Evolutionary conservation across 2,329 filamentous ascomycete genomes (phyloP).

Genomic region (Magnaporthales sp.): DNA sequence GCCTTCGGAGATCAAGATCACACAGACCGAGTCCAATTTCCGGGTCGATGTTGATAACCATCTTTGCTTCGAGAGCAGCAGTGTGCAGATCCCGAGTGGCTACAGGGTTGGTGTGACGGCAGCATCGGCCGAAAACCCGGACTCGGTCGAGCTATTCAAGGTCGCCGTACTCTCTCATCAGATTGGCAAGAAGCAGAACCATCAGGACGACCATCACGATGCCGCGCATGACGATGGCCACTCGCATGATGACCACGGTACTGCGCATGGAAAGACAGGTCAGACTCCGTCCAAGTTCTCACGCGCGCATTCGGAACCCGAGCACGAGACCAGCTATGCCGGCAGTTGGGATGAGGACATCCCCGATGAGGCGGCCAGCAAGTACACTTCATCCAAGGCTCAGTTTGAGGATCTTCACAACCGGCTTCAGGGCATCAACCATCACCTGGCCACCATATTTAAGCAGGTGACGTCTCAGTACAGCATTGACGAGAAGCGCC

Average conservation of each 20-base stretch:
- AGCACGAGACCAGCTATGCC: slow-evolving; percentile 9
- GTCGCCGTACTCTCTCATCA: slow-evolving; percentile 61
- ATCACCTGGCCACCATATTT: slow-evolving; percentile 58
- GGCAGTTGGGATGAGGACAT: slow-evolving; percentile 31
- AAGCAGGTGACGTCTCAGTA: slow-evolving; percentile 43
- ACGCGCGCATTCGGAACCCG: slow-evolving; percentile 5
- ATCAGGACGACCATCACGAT: slow-evolving; percentile 24
- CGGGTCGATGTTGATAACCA: slow-evolving; percentile 73
- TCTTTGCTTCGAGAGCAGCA: slow-evolving; percentile 75
- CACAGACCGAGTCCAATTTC: slow-evolving; percentile 55
- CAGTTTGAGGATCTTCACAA: slow-evolving; percentile 83
- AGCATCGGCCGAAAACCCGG: slow-evolving; percentile 80
- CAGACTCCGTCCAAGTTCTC: slow-evolving; percentile 12
- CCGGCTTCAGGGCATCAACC: slow-evolving; percentile 65
- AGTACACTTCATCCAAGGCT: slow-evolving; percentile 37
- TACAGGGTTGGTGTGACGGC: slow-evolving; percentile 85
- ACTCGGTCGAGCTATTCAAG: slow-evolving; percentile 92
- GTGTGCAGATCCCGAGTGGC: slow-evolving; percentile 68
- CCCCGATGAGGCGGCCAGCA: slow-evolving; percentile 38
- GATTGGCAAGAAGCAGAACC: slow-evolving; percentile 17
- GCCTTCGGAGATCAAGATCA: slow-evolving; percentile 69
- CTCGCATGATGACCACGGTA: slow-evolving; percentile 8
- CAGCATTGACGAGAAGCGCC: slow-evolving; percentile 43
- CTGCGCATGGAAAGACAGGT: neutral
- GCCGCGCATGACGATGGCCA: slow-evolving; percentile 12